Evolutionary conservation across 805 yeast species (phyloP), one percentile per base, ranked within the genome.

Genomic region (Saccharomycopsis sp.): DNA sequence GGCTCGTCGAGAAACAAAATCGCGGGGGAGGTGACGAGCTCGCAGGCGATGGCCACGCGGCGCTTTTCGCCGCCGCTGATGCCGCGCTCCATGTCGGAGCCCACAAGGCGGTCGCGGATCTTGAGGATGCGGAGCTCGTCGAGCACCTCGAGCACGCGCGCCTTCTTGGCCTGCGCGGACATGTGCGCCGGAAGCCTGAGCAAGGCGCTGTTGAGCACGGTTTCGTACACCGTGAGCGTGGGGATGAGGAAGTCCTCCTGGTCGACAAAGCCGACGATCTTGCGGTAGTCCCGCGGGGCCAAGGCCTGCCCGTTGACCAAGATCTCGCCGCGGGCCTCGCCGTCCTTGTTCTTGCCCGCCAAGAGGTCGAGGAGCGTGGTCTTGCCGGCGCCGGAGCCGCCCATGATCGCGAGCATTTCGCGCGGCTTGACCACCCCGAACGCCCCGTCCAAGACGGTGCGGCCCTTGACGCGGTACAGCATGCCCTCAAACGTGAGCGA

Each of bases 351-450:
- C 68, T 92, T 94, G 52, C 85, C 87, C 0, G 98, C 98, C 57
- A 94, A 74, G 59, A 94, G 91, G 67, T 94, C 99, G 54, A 94
- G 74, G 50, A 94, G 73, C 0, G 99, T 92, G 0, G 99, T 92
- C 68, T 94, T 94, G 55, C 99, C 99, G 14, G 99, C 98, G 53
- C 99, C 99, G 0, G 97, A 91, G 1, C 97, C 97, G 50, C 99
- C 99, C 96, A 94, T 89, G 48, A 94, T 90, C 0, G 99, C 98
- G 68, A 91, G 70, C 61, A 96, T 87, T 68, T 91, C 91, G 44
- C 97, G 87, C 1, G 97, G 96, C 54, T 82, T 81, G 2, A 85
- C 96, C 14, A 82, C 64, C 8, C 99, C 99, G 64, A 81, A 83
- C 0, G 89, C 78, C 29, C 79, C 75, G 12, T 79, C 76, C 59